Conservation (phyloP, 202 grass and related monocot genomes). For the Panicum hallii region DNA sequence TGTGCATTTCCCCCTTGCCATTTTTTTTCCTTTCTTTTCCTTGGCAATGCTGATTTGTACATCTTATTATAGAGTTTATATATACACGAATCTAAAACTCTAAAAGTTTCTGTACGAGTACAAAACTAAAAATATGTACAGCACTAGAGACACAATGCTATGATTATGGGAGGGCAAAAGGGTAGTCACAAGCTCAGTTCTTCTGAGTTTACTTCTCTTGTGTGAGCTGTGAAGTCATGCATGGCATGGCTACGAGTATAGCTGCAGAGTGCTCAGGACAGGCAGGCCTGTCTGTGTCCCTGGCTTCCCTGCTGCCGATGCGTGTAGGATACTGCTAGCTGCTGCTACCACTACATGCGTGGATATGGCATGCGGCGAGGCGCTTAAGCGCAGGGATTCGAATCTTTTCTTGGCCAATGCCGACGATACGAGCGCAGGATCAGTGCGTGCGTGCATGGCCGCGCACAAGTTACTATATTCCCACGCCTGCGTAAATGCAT, state of each 20-base stretch:
- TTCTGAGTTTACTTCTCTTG: background rate
- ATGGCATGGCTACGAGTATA: background rate
- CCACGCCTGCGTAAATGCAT: conserved; percentile 28
- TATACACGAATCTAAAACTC: background rate
- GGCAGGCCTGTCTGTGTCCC: background rate
- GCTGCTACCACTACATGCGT: conserved; percentile 35
- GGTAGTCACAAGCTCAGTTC: background rate
- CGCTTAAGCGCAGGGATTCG: conserved; percentile 36
- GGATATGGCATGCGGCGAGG: conserved; percentile 36
- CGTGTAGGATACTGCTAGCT: background rate
- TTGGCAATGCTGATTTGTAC: background rate
- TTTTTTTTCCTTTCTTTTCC: background rate
- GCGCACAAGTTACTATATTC: background rate
- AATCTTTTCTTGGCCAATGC: conserved; percentile 42
- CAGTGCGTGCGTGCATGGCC: background rate
- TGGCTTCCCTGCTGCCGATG: background rate
- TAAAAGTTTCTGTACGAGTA: background rate
- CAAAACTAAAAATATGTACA: background rate
- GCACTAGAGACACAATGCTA: conserved; percentile 18
- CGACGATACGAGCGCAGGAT: background rate
- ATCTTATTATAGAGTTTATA: background rate
- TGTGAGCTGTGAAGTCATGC: conserved; percentile 29
- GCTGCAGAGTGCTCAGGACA: conserved; percentile 1
- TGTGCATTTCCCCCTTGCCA: background rate
- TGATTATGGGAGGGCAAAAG: background rate